These are phyloP conservation scores for Fusarium metavorans DNA, from an alignment of 2,329 filamentous ascomycete genomes.

Conservation along the genomic window DNA sequence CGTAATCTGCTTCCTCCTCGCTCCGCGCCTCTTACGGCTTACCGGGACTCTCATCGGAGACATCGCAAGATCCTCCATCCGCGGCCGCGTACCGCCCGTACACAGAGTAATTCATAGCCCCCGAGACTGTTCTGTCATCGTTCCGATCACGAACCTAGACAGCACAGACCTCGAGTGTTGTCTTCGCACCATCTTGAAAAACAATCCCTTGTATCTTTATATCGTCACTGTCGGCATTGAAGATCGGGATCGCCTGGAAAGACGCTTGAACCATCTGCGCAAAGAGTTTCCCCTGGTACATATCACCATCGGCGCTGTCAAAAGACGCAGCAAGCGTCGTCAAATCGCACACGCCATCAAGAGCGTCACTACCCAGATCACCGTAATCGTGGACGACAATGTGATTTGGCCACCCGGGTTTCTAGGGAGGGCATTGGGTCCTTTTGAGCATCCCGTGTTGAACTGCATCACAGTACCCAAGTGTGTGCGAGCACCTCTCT, in stretches of 20 bases:
- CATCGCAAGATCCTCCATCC: background rate
- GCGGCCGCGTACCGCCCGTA: background rate
- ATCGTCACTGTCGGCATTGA: background rate
- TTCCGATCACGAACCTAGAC: slow-evolving; percentile 4
- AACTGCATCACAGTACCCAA: slow-evolving; percentile 26
- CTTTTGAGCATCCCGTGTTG: slow-evolving; percentile 13
- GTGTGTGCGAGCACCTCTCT: background rate
- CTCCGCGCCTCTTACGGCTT: background rate
- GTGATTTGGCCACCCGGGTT: slow-evolving; percentile 25
- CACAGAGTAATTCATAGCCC: background rate
- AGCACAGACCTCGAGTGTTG: background rate
- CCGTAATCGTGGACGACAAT: slow-evolving; percentile 25
- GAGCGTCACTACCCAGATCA: slow-evolving; percentile 1
- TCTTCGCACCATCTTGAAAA: slow-evolving; percentile 19
- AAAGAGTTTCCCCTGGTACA: background rate
- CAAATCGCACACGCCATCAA: slow-evolving; percentile 31
- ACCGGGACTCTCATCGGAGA: background rate
- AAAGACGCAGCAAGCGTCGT: slow-evolving; percentile 23
- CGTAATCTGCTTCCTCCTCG: background rate
- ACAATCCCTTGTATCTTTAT: slow-evolving; percentile 5
- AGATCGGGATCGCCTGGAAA: background rate
- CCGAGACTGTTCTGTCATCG: slow-evolving; percentile 14
- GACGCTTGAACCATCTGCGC: background rate
- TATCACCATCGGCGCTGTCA: slow-evolving; percentile 33
- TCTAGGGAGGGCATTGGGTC: slow-evolving; percentile 5